Evolutionary conservation across 192 early-diverging fungal genomes (phyloP), one percentile per base, ranked within the genome.

Genomic region (Rhizophagus clarus): DNA sequence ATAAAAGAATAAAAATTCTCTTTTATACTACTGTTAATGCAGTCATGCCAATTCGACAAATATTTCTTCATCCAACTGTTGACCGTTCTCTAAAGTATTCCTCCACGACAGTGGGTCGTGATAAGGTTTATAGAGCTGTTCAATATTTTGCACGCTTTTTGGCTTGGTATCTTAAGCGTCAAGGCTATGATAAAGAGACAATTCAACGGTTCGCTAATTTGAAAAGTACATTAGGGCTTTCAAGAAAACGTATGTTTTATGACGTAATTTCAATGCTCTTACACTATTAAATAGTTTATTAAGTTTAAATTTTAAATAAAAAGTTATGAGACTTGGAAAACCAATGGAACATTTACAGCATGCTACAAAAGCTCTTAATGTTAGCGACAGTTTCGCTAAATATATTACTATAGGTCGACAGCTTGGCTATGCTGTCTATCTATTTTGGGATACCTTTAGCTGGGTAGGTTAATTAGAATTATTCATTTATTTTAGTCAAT

Each of bases 61-160:
- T 67, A 24, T 5, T 74, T 61, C 76, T 51, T 24, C 67, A 79
- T 29, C 77, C 67, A 22, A 82, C 76, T 31, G 83, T 88, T 26
- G 71, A 88, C 63, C 79, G 76, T 26, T 82, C 81, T 74, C 62
- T 93, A 28, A 86, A 88, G 74, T 94, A 84, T 84, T 83, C 90
- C 17, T 84, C 81, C 80, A 92, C 88, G 31, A 91, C 92, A 26
- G 85, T 86, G 22, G 94, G 93, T 37, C 92, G 94, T 77, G 94
- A 95, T 81, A 94, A 94, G 80, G 77, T 88, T n/a, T 92, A 92
- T 82, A 91, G 96, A 79, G 87, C 94, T 67, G 88, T 95, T 29
- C 97, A 98, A 83, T 96, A 96, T 87, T 92, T 95, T 82, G 87
- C 93, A 12, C 94, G 95, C 22, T 95, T 96, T 81, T 85, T 94